These are phyloP conservation scores for Elaeis guineensis DNA, from an alignment of 176 grass and related monocot genomes.

Conservation along the genomic window DNA sequence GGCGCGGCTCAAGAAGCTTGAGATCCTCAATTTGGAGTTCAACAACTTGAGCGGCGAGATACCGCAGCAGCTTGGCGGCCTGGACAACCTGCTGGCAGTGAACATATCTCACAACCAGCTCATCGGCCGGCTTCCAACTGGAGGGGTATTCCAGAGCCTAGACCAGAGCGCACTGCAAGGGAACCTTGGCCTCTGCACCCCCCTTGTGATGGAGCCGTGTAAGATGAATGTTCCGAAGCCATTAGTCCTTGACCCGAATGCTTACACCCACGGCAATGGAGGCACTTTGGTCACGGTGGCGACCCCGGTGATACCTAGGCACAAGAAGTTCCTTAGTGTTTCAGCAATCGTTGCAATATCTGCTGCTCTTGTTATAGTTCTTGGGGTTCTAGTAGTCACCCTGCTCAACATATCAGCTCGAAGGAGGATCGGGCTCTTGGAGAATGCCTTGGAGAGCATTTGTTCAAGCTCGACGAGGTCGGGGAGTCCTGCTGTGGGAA, in stretches of 20 bases:
- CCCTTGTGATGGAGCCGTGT: slow-evolving; percentile 58
- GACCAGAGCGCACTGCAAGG: slow-evolving; percentile 76
- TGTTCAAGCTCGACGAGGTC: slow-evolving; percentile 33
- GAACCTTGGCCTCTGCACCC: slow-evolving; percentile 94
- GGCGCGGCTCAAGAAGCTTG: slow-evolving; percentile 61
- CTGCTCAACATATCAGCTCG: slow-evolving; percentile 70
- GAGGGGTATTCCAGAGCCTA: slow-evolving; percentile 73
- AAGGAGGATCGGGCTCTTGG: slow-evolving; percentile 20
- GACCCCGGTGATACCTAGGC: slow-evolving; percentile 7
- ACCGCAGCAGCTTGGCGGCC: slow-evolving; percentile 56
- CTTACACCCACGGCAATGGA: slow-evolving; percentile 36
- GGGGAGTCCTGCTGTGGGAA: slow-evolving; percentile 40
- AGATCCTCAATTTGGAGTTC: slow-evolving; percentile 75
- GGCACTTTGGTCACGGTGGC: slow-evolving; percentile 16
- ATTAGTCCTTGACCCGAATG: slow-evolving; percentile 76
- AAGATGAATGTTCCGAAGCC: slow-evolving; percentile 88
- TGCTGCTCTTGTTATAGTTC: slow-evolving; percentile 50
- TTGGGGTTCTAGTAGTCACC: slow-evolving; percentile 52
- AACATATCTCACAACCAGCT: slow-evolving; percentile 94
- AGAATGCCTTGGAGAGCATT: slow-evolving; percentile 54
- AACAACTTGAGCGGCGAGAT: slow-evolving; percentile 86
- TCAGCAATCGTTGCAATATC: slow-evolving; percentile 79
- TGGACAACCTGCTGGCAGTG: slow-evolving; percentile 65
- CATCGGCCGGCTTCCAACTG: slow-evolving; percentile 60
- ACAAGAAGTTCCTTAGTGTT: slow-evolving; percentile 55